Percentiles rank a stretch among this genome's conserved stretches.
Evolutionary conservation across 345 rosid genomes (phyloP).

Genomic region (Geranium rotundifolium): DNA sequence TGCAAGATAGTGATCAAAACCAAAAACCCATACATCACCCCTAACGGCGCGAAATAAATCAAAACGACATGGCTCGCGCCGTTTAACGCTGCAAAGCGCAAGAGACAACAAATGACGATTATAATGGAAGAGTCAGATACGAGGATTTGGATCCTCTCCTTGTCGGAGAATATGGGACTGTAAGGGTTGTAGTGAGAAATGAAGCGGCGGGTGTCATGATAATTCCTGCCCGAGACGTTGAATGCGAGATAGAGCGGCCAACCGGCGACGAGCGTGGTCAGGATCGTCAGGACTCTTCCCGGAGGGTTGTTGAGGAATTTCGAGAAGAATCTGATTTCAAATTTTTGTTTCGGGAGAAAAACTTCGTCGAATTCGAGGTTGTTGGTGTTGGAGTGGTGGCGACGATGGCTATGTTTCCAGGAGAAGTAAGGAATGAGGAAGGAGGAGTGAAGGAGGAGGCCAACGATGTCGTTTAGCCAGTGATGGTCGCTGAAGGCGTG

Average conservation of each 20-base stretch:
- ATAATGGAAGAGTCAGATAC: not conserved
- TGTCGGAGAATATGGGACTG: not conserved
- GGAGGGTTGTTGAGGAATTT: conserved; percentile 2
- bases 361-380: conserved; percentile 21
- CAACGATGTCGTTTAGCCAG: conserved; percentile 16
- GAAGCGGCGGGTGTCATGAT: conserved; percentile 3
- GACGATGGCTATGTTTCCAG: conserved; percentile 26
- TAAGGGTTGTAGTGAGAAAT: conserved; percentile 7
- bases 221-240: conserved; percentile 1
- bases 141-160: conserved; percentile 2
- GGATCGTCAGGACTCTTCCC: conserved; percentile 1
- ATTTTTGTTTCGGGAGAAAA: conserved; percentile 18
- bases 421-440: conserved; percentile 29
- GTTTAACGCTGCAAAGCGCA: not conserved
- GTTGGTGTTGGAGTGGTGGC: conserved; percentile 29
- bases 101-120: not conserved
- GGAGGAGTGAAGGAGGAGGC: conserved; percentile 17
- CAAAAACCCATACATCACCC: conserved; percentile 1
- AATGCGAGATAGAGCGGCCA: conserved; percentile 4
- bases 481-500: conserved; percentile 26
- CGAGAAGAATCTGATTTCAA: not conserved
- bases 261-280: not conserved
- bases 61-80: not conserved
- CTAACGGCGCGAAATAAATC: not conserved
- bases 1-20: conserved; percentile 5